Evolutionary conservation across 140 eudicot genomes (phyloP).

Genomic region (Stevia rebaudiana): DNA sequence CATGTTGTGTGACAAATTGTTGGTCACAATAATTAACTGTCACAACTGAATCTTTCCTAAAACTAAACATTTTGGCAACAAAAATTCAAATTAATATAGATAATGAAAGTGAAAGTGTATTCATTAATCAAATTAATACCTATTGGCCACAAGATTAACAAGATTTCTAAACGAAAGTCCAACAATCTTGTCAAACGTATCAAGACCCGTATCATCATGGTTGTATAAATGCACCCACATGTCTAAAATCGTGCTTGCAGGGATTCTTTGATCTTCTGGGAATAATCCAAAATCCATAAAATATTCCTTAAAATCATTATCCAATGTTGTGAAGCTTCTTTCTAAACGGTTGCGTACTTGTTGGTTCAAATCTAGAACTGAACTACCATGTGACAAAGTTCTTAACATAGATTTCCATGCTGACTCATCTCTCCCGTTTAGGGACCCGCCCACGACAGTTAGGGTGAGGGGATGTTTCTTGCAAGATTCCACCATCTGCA

Average conservation of each 20-base stretch:
- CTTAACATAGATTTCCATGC: constrained; percentile 25
- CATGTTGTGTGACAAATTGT: constrained; percentile 24
- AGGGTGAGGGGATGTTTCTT: constrained; percentile 52
- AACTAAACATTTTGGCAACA: constrained; percentile 7
- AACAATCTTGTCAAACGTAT: constrained; percentile 20
- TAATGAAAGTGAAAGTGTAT: neutral
- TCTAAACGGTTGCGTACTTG: constrained; percentile 24
- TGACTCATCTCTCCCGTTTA: constrained; percentile 26
- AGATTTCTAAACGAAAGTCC: constrained; percentile 40
- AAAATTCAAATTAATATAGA: neutral
- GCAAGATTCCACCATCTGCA: constrained; percentile 49
- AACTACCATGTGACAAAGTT: constrained; percentile 24
- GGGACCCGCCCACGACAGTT: constrained; percentile 38
- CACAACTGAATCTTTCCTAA: constrained; percentile 4
- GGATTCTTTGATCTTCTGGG: constrained; percentile 51
- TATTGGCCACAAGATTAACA: constrained; percentile 20
- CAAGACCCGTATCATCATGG: constrained; percentile 34
- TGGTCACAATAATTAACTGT: neutral
- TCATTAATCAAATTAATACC: constrained; percentile 26
- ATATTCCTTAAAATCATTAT: constrained; percentile 29
- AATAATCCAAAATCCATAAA: constrained; percentile 52
- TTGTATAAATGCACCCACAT: constrained; percentile 53
- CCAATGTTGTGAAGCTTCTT: constrained; percentile 37
- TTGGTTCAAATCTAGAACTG: constrained; percentile 28
- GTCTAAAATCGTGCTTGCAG: constrained; percentile 33